Evolutionary conservation across 345 rosid genomes (phyloP), one percentile per base, ranked within the genome.

Genomic region (Arabidopsis suecica): DNA sequence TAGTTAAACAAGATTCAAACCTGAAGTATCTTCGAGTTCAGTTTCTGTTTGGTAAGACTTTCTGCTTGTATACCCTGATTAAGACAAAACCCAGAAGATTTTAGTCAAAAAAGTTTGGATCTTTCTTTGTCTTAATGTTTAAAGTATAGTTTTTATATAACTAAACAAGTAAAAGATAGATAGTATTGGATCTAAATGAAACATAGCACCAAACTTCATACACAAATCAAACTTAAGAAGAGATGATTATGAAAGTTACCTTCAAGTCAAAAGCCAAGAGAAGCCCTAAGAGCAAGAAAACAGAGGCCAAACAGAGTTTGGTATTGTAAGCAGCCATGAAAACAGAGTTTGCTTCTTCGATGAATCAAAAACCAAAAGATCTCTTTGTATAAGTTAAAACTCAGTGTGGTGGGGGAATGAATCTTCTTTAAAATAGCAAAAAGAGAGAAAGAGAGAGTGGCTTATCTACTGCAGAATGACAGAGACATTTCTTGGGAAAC

Each of bases 1-100:
- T 47, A 58, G 0, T 50, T 34, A 71, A 36, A 28, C 14, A 34
- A 20, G 42, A 51, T 38, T 36, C 62, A 61, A 5, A 57, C 99
- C 97, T 91, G 96, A 66, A 95, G 96, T 72, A 95, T 89, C 71
- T 73, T 78, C 5, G 96, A 91, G 74, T 78, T 68, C 25, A 90
- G 92, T 81, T 86, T 91, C 81, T 83, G 83, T 80, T 85, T 76
- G 38, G 92, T 65, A 73, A 82, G 82, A 37, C 69, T 72, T 10
- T 78, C 78, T 30, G 57, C 86, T 18, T 83, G 74, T 47, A 74
- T 36, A 23, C 80, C 87, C 94, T 91, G 87, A 78, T 79, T 73
- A 5, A 73, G 25, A 68, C 75, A 55, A 12, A 41, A 53, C 18
- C 60, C 62, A 42, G 22, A 33, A 59, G 18, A 7, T 1, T 36